Conservation (phyloP, 176 grass and related monocot genomes). For the Eragrostis curvula region DNA sequence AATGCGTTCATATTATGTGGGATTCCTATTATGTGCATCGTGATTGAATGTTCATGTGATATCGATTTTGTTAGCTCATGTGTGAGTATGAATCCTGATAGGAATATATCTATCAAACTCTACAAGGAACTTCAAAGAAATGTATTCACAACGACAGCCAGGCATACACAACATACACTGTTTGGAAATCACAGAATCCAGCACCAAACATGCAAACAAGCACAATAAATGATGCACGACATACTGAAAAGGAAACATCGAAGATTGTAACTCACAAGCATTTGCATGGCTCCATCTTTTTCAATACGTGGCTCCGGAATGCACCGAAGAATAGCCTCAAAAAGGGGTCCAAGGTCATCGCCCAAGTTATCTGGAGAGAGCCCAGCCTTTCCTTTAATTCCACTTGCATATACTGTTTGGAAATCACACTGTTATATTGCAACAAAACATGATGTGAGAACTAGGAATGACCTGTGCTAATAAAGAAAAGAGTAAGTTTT, state of each 20-base stretch:
- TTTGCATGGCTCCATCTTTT: slow-evolving; percentile 85
- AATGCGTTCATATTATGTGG: slow-evolving; percentile 14
- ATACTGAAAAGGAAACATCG: slow-evolving; percentile 2
- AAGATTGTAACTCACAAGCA: slow-evolving; percentile 80
- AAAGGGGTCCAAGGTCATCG: slow-evolving; percentile 95
- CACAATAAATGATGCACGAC: slow-evolving; percentile 3
- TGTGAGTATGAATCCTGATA: slow-evolving; percentile 17
- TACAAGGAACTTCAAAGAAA: not conserved
- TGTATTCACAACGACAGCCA: not conserved
- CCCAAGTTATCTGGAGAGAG: slow-evolving; percentile 79
- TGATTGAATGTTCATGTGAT: not conserved
- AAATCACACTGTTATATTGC: slow-evolving; percentile 84
- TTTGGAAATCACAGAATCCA: too few species aligned
- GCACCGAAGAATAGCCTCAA: slow-evolving; percentile 98
- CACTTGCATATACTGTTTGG: slow-evolving; percentile 94
- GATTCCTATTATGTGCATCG: not conserved
- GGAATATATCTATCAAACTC: slow-evolving; percentile 2
- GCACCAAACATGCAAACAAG: slow-evolving; percentile 30
- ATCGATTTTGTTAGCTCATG: slow-evolving; percentile 6
- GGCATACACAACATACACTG: too few species aligned
- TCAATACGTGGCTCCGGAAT: slow-evolving; percentile 95
- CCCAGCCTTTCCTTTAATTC: slow-evolving; percentile 94
- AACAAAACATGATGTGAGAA: slow-evolving; percentile 30
- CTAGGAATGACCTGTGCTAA: slow-evolving; percentile 11
- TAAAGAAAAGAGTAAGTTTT: slow-evolving; percentile 30